Conservation (phyloP, 2,329 filamentous ascomycete genomes). For the Paraphaeosphaeria sporulosa region DNA sequence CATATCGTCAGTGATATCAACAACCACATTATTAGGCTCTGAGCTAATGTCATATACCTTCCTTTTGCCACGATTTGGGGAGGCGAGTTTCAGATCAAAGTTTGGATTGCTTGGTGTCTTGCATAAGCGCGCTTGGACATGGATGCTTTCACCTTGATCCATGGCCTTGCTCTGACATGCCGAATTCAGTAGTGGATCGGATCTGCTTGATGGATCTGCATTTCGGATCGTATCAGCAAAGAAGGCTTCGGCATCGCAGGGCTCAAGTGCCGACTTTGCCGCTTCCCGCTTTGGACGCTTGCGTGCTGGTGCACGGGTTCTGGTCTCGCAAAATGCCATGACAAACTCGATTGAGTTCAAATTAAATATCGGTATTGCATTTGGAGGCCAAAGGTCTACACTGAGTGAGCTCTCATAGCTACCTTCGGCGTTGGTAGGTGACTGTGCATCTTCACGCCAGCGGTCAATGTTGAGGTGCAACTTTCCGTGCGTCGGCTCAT, state of each 20-base stretch:
- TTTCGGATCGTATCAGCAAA: not conserved
- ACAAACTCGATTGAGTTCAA: conserved; percentile 41
- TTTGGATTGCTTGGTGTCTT: not conserved
- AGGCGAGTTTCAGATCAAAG: not conserved
- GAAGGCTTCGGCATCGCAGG: not conserved
- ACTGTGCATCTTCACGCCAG: conserved; percentile 11
- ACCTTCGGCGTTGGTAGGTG: conserved; percentile 26
- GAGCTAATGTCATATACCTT: not conserved
- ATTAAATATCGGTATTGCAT: conserved; percentile 28
- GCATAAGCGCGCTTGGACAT: not conserved
- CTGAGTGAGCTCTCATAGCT: conserved; percentile 31
- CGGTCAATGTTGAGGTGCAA: conserved; percentile 35
- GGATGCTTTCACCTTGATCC: not conserved
- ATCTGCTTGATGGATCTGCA: not conserved
- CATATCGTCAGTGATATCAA: not conserved
- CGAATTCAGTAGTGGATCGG: not conserved
- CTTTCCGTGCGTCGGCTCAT: conserved; percentile 11
- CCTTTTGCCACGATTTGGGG: not conserved
- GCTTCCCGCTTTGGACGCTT: conserved; percentile 22
- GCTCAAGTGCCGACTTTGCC: not conserved
- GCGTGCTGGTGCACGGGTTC: conserved; percentile 13
- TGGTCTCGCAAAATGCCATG: conserved; percentile 29
- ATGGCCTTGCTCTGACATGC: not conserved
- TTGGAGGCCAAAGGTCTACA: conserved; percentile 41
- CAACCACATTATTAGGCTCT: not conserved